phyloP scores from a whole-genome alignment of 768 basidiomycete genomes.

The Macrolepiota albuminosa region DNA sequence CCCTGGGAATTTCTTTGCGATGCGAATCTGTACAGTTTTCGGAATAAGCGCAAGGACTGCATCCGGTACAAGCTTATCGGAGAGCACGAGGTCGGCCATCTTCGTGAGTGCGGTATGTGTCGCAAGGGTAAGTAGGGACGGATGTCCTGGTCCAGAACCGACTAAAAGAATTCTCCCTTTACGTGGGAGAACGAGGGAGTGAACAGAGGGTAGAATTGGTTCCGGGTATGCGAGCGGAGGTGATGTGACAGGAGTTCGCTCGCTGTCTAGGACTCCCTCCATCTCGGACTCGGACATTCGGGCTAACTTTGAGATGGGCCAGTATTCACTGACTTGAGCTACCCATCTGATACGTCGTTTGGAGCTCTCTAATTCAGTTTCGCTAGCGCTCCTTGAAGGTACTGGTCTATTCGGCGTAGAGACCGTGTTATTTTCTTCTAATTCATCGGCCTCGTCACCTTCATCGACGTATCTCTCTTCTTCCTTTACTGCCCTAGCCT shows the following conservation, averaged over 20 bases:
- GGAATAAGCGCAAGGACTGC: conserved; percentile 87
- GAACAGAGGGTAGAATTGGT: conserved; percentile 19
- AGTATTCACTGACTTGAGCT: conserved; percentile 94
- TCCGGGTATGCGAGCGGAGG: conserved; percentile 9
- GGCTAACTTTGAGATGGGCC: conserved; percentile 78
- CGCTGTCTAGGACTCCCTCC: conserved; percentile 51
- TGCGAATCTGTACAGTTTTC: conserved; percentile 61
- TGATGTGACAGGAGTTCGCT: conserved; percentile 13
- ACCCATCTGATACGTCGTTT: conserved; percentile 86
- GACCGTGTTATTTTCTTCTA: conserved; percentile 48
- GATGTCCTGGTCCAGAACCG: conserved; percentile 95
- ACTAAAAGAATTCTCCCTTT: conserved; percentile 82
- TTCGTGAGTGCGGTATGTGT: conserved; percentile 77
- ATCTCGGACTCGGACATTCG: conserved; percentile 65
- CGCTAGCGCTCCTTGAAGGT: conserved; percentile 37
- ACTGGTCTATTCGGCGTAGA: conserved; percentile 70
- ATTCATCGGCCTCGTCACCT: conserved; percentile 34
- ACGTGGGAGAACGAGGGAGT: conserved; percentile 29
- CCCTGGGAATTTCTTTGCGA: conserved; percentile 96
- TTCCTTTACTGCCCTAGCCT: conserved; percentile 10
- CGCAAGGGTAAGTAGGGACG: conserved; percentile 85
- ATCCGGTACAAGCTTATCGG: conserved; percentile 94
- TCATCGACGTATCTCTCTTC: conserved; percentile 9
- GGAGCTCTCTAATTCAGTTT: conserved; percentile 40
- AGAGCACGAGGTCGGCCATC: conserved; percentile 82